phyloP scores from a whole-genome alignment of 202 grass and related monocot species.

The Setaria italica region DNA sequence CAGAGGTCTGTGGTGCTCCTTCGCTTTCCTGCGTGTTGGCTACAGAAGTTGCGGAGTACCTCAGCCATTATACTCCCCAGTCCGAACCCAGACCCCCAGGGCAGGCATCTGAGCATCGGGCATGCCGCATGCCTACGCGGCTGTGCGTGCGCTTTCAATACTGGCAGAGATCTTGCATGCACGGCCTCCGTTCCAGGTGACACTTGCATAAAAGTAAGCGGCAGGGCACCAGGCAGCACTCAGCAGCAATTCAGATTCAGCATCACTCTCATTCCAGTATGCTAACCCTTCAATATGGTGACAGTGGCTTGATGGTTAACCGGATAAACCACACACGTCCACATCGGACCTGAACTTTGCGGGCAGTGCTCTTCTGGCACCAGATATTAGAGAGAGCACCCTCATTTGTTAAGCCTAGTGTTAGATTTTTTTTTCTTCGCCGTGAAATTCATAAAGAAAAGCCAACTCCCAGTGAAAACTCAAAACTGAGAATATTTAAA shows the following conservation, averaged over 20 bases:
- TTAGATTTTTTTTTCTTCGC: background rate
- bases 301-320: background rate
- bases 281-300: background rate
- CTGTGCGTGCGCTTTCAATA: background rate
- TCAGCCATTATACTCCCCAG: constrained; percentile 6
- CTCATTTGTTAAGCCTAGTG: background rate
- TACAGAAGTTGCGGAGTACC: background rate
- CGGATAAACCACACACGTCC: background rate
- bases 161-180: constrained; percentile 38
- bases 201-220: constrained; percentile 37
- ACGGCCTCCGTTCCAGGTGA: constrained; percentile 32
- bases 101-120: background rate
- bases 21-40: background rate
- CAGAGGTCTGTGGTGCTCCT: background rate
- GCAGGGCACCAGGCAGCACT: background rate
- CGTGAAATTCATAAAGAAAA: too few species aligned
- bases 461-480: too few species aligned
- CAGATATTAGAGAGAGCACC: too few species aligned
- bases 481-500: background rate
- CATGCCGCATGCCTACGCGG: background rate
- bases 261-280: background rate
- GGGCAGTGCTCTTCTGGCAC: background rate
- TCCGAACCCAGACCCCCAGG: background rate
- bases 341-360: background rate
- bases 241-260: background rate